Evolutionary conservation across 208 protist species (phyloP).

Genomic region (Wallacemonas sp.): DNA sequence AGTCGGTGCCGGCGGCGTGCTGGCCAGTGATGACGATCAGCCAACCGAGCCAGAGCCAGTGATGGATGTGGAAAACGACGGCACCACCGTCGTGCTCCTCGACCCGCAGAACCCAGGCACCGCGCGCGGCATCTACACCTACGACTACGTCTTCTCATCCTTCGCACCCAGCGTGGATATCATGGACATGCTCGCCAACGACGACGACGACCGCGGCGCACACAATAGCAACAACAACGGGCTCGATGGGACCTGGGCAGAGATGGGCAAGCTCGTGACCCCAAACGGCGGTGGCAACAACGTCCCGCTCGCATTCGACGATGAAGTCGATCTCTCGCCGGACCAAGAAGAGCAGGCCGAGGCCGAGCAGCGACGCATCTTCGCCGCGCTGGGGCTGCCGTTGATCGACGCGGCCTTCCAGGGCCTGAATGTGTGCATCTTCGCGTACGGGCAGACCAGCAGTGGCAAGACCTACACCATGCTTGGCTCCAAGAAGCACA

Average conservation of each 20-base stretch:
- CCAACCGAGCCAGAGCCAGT: conserved; percentile 29
- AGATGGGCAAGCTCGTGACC: neutral
- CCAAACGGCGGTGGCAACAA: neutral
- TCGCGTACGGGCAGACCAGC: conserved; percentile 91
- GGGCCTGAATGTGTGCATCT: conserved; percentile 86
- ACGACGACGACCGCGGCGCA: neutral
- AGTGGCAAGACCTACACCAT: conserved; percentile 95
- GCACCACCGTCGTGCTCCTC: conserved; percentile 47
- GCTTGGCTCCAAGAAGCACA: conserved; percentile 66
- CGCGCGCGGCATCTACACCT: conserved; percentile 44
- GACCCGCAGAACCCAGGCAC: conserved; percentile 24
- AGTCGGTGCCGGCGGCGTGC: neutral
- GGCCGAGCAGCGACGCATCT: conserved; percentile 55
- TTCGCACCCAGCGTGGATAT: conserved; percentile 54
- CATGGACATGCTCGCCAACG: conserved; percentile 2
- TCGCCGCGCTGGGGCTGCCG: conserved; percentile 41
- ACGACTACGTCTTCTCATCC: conserved; percentile 66
- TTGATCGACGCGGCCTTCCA: conserved; percentile 46
- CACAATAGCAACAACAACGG: neutral
- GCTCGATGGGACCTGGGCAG: conserved; percentile 3
- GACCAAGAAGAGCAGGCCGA: conserved; percentile 44
- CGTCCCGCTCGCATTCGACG: neutral
- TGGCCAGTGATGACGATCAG: conserved; percentile 14
- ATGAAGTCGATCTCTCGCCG: conserved; percentile 17
- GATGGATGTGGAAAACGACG: conserved; percentile 55